These are phyloP conservation scores for Trichoderma virens DNA, from an alignment of 495 filamentous ascomycete species.

Conservation along the genomic window DNA sequence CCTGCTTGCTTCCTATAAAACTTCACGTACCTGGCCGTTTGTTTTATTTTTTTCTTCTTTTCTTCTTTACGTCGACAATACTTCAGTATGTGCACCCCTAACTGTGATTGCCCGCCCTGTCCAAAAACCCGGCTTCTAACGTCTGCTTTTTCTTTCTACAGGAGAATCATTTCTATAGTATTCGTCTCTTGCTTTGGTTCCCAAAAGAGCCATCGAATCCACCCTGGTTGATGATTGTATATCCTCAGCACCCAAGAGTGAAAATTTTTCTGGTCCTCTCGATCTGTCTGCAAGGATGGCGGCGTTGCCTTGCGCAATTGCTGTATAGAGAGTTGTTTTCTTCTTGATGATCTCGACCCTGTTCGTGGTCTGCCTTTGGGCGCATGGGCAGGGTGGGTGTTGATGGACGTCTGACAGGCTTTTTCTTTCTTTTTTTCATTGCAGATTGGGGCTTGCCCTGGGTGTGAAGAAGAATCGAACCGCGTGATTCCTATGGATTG, in stretches of 20 bases:
- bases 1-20: conserved; percentile 24
- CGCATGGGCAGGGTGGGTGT: conserved; percentile 49
- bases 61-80: conserved; percentile 55
- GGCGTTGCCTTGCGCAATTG: conserved; percentile 23
- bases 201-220: conserved; percentile 60
- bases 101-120: neutral
- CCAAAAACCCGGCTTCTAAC: neutral
- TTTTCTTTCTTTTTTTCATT: conserved; percentile 38
- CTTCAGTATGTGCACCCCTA: conserved; percentile 44
- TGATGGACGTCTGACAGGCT: conserved; percentile 59
- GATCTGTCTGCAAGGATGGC: conserved; percentile 44
- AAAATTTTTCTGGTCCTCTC: conserved; percentile 43
- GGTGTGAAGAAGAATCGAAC: conserved; percentile 35
- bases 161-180: conserved; percentile 92
- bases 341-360: conserved; percentile 52
- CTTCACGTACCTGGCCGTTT: conserved; percentile 1
- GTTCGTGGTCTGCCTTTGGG: conserved; percentile 43
- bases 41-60: conserved; percentile 26
- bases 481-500: neutral
- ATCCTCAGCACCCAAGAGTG: conserved; percentile 56
- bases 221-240: conserved; percentile 54
- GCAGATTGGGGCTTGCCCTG: conserved; percentile 29
- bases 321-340: conserved; percentile 50
- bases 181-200: conserved; percentile 71
- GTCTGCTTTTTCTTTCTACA: conserved; percentile 13